Conservation (phyloP, 2,329 filamentous ascomycete genomes). For the Neocucurbitaria cava region DNA sequence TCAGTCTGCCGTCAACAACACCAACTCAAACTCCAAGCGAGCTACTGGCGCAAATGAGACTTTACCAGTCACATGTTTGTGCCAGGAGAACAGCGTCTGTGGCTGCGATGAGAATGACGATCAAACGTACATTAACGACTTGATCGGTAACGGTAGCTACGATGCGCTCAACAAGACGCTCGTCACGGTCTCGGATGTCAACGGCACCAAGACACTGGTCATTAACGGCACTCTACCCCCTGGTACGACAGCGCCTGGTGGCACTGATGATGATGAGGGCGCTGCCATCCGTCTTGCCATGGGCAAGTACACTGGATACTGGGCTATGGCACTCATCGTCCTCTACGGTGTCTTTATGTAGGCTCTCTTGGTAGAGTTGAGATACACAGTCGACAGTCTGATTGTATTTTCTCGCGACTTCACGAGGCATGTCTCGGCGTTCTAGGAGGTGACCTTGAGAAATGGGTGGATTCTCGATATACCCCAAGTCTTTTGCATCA, state of each 20-base stretch:
- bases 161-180: constrained; percentile 65
- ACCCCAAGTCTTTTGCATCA: background rate
- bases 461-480: background rate
- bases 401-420: background rate
- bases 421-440: background rate
- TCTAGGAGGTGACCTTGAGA: background rate
- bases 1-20: constrained; percentile 43
- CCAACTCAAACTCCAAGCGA: constrained; percentile 13
- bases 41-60: constrained; percentile 60
- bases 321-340: constrained; percentile 48
- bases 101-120: constrained; percentile 73
- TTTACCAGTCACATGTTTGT: constrained; percentile 68
- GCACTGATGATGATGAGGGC: constrained; percentile 39
- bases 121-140: constrained; percentile 63
- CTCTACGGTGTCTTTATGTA: constrained; percentile 33
- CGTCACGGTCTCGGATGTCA: constrained; percentile 67
- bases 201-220: constrained; percentile 69
- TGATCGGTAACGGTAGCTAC: constrained; percentile 66
- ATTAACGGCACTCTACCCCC: constrained; percentile 80
- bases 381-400: background rate
- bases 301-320: constrained; percentile 47
- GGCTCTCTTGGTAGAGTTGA: background rate
- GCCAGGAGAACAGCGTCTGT: constrained; percentile 64
- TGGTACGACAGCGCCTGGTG: constrained; percentile 53
- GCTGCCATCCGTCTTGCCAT: constrained; percentile 27